phyloP scores from a whole-genome alignment of 345 rosid species.

The Physaria fendleri region DNA sequence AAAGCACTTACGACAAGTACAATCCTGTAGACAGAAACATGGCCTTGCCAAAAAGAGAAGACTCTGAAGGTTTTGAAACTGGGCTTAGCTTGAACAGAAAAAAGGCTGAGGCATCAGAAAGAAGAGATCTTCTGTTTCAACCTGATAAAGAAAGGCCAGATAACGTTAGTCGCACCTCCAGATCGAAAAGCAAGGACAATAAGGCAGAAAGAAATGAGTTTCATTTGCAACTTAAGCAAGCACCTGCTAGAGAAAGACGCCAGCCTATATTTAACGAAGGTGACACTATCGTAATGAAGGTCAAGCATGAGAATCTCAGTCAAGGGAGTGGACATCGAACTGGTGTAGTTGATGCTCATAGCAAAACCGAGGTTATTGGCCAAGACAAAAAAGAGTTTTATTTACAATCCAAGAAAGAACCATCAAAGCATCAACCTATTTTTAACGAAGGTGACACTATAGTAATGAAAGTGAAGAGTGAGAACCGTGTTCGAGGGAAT shows the following conservation, averaged over 20 bases:
- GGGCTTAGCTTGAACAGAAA: constrained; percentile 27
- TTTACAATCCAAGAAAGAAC: constrained; percentile 30
- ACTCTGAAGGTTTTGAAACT: constrained; percentile 15
- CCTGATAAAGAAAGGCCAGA: constrained; percentile 16
- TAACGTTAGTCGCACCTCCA: constrained; percentile 1
- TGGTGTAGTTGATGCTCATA: constrained; percentile 30
- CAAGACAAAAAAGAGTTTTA: constrained; percentile 28
- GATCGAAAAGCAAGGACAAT: background rate
- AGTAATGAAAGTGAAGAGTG: constrained; percentile 34
- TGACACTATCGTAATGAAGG: constrained; percentile 23
- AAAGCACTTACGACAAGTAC: constrained; percentile 27
- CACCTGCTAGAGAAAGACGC: constrained; percentile 27
- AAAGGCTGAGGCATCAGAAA: constrained; percentile 27
- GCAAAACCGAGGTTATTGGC: constrained; percentile 34
- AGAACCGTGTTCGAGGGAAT: constrained; percentile 27
- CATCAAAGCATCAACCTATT: constrained; percentile 25
- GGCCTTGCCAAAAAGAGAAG: constrained; percentile 25
- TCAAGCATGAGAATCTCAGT: constrained; percentile 18
- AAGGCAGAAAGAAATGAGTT: constrained; percentile 19
- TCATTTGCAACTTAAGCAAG: background rate
- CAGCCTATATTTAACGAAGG: constrained; percentile 16
- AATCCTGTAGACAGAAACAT: constrained; percentile 32
- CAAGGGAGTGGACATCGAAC: constrained; percentile 35
- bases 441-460: constrained; percentile 28
- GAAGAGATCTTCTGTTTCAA: constrained; percentile 16